phyloP scores from a whole-genome alignment of 176 grass and related monocot genomes.

The Elymus sibiricus region DNA sequence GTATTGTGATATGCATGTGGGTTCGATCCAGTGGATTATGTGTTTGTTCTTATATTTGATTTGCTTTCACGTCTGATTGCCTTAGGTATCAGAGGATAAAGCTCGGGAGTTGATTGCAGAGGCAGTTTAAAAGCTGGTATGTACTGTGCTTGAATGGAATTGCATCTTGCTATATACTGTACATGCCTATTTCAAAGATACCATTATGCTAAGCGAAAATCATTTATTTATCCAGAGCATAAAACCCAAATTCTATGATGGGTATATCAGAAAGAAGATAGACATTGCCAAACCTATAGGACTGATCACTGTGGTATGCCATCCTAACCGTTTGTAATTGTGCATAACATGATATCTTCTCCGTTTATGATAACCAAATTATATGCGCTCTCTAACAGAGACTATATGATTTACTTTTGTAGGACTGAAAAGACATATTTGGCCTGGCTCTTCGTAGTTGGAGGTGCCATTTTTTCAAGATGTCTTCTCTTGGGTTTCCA shows the following conservation, averaged over 20 bases:
- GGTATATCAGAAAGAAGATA: constrained; percentile 21
- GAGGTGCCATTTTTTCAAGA: no score
- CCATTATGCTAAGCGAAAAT: constrained; percentile 4
- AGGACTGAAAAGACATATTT: no score
- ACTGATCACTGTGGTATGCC: not conserved
- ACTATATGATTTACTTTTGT: not conserved
- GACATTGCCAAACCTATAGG: not conserved
- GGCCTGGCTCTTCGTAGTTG: no score
- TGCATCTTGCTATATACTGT: not conserved
- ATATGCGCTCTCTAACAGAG: no score
- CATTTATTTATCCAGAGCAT: not conserved
- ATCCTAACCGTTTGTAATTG: not conserved
- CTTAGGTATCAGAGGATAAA: constrained; percentile 1
- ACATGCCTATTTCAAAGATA: not conserved
- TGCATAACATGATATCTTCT: not conserved
- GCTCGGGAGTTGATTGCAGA: not conserved
- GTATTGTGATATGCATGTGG: not conserved
- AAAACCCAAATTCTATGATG: not conserved
- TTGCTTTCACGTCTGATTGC: not conserved
- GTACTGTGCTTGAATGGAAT: not conserved
- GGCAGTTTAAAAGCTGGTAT: not conserved
- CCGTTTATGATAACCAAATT: not conserved
- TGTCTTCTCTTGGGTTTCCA: no score
- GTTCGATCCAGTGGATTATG: not conserved
- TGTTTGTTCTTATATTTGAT: not conserved